phyloP scores from a whole-genome alignment of 441 rosid species.

The Oxalis stricta region DNA sequence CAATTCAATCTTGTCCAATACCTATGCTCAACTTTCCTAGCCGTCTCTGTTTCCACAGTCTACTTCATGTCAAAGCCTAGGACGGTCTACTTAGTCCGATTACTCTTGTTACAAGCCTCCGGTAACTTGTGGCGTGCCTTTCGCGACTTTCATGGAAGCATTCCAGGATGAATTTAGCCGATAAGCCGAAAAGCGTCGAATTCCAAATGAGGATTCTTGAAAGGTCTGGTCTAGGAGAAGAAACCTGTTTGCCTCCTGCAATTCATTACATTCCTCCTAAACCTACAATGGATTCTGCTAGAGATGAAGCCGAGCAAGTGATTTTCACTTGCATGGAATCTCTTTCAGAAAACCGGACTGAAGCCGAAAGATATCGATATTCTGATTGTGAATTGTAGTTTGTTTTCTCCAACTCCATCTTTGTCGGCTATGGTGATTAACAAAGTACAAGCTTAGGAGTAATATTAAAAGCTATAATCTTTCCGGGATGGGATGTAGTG shows the following conservation, averaged over 20 bases:
- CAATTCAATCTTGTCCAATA: slow-evolving; percentile 50
- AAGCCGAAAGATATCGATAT: slow-evolving; percentile 73
- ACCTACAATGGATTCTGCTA: slow-evolving; percentile 69
- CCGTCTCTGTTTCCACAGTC: slow-evolving; percentile 54
- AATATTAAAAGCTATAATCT: slow-evolving; percentile 86
- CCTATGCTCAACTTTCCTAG: slow-evolving; percentile 47
- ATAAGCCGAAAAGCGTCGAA: slow-evolving; percentile 72
- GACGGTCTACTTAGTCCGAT: slow-evolving; percentile 62
- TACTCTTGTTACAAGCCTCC: slow-evolving; percentile 86
- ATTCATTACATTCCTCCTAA: slow-evolving; percentile 86
- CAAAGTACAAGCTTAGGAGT: slow-evolving; percentile 77
- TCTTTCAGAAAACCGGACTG: slow-evolving; percentile 54
- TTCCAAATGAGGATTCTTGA: slow-evolving; percentile 89
- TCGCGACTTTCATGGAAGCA: slow-evolving; percentile 86
- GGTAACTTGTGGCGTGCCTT: slow-evolving; percentile 72
- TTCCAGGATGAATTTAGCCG: slow-evolving; percentile 50
- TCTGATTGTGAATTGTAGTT: slow-evolving; percentile 78
- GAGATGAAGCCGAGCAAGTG: slow-evolving; percentile 67
- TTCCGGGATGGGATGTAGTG: slow-evolving; percentile 93
- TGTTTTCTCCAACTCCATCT: slow-evolving; percentile 84
- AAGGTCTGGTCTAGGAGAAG: slow-evolving; percentile 87
- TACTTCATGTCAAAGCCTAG: slow-evolving; percentile 92
- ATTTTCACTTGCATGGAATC: slow-evolving; percentile 77
- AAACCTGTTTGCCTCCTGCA: slow-evolving; percentile 82
- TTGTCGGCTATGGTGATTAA: slow-evolving; percentile 86